These are phyloP conservation scores for Penicillium palitans DNA, from an alignment of 2,329 filamentous ascomycete species.

Conservation along the genomic window DNA sequence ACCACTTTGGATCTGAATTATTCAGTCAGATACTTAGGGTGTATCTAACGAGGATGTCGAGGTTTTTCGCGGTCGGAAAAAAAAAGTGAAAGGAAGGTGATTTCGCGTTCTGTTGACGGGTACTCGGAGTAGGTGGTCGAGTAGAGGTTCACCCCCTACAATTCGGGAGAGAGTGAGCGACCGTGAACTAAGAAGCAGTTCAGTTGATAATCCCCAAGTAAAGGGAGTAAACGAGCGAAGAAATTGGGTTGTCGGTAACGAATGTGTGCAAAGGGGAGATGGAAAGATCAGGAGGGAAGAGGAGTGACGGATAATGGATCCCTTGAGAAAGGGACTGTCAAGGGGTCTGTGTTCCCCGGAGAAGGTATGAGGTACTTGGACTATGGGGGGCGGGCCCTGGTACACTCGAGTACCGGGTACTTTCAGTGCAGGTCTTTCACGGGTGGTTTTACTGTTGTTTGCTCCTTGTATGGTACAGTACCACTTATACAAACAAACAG, in stretches of 20 bases:
- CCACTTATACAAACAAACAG: background rate
- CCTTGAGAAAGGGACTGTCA: constrained; percentile 17
- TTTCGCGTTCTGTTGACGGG: constrained; percentile 5
- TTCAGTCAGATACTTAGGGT: background rate
- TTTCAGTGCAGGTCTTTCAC: background rate
- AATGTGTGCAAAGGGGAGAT: constrained; percentile 16
- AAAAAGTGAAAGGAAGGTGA: constrained; percentile 4
- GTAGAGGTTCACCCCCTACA: constrained; percentile 6
- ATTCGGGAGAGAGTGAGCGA: constrained; percentile 1
- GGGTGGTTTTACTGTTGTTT: constrained; percentile 8
- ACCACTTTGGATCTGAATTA: constrained; percentile 3
- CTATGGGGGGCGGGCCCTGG: background rate
- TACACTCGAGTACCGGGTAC: constrained; percentile 7
- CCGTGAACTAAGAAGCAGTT: background rate
- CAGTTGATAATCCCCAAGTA: background rate
- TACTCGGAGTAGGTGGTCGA: background rate
- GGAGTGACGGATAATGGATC: constrained; percentile 14
- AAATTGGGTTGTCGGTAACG: constrained; percentile 10
- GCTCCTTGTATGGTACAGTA: constrained; percentile 11
- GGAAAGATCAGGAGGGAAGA: constrained; percentile 16
- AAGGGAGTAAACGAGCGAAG: constrained; percentile 7
- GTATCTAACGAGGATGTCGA: background rate
- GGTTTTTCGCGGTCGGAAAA: background rate
- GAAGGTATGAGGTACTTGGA: constrained; percentile 13
- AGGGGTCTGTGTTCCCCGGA: constrained; percentile 20